These are phyloP conservation scores for Brassica incana DNA, from an alignment of 345 rosid species.

Conservation along the genomic window DNA sequence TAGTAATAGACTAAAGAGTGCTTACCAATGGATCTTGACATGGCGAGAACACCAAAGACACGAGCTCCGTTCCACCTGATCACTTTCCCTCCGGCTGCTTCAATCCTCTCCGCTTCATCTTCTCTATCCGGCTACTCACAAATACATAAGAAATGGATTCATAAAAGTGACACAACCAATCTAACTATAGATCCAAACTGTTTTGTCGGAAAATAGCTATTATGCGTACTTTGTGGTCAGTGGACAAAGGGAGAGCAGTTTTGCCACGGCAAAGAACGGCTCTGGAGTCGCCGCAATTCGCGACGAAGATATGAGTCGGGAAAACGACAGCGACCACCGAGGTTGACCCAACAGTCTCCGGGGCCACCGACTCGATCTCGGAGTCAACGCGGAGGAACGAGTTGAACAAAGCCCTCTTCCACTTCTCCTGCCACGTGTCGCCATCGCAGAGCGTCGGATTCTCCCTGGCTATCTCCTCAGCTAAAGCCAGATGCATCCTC, in stretches of 20 bases:
- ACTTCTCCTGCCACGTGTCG: slow-evolving; percentile 60
- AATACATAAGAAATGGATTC: background rate
- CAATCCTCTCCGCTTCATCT: slow-evolving; percentile 76
- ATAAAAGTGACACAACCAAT: background rate
- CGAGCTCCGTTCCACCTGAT: slow-evolving; percentile 79
- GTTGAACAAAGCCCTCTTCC: slow-evolving; percentile 61
- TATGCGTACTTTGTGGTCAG: slow-evolving; percentile 71
- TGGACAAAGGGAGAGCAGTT: slow-evolving; percentile 59
- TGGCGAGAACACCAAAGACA: slow-evolving; percentile 81
- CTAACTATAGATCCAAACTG: slow-evolving; percentile 13
- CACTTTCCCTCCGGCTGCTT: slow-evolving; percentile 75
- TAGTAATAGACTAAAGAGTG: no score
- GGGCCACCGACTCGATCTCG: slow-evolving; percentile 53
- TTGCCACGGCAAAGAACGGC: slow-evolving; percentile 76
- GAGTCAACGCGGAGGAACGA: slow-evolving; percentile 65
- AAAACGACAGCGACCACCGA: slow-evolving; percentile 70
- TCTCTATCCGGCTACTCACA: slow-evolving; percentile 70
- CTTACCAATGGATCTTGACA: slow-evolving; percentile 88
- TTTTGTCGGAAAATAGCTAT: background rate
- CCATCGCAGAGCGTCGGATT: slow-evolving; percentile 43
- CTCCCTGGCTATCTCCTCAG: slow-evolving; percentile 56
- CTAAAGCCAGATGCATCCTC: slow-evolving; percentile 64
- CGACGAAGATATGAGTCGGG: slow-evolving; percentile 60
- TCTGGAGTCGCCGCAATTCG: slow-evolving; percentile 87
- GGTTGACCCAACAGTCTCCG: slow-evolving; percentile 84